A percentile compares a stretch with the other conserved stretches of the same genome.
Evolutionary conservation across 164 flowering plant genomes (phyloP).

Genomic region (Tinospora cordifolia): DNA sequence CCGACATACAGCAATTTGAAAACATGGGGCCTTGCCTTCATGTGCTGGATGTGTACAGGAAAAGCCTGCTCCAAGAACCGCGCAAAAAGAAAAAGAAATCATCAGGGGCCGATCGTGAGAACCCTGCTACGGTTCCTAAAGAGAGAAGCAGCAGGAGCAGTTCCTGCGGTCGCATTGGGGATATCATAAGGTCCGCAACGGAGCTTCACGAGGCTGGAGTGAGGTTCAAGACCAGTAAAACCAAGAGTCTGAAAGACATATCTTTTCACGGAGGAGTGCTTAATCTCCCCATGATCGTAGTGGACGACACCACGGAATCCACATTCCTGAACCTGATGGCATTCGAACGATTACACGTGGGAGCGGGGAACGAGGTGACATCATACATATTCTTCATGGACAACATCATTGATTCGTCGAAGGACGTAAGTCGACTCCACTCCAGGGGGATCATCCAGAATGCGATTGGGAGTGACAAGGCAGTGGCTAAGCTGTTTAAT

Average conservation of each 20-base stretch:
- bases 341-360: constrained; percentile 44
- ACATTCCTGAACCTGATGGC: constrained; percentile 50
- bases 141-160: neutral
- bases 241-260: constrained; percentile 34
- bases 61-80: constrained; percentile 25
- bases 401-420: constrained; percentile 39
- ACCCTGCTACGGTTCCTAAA: no score
- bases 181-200: constrained; percentile 20
- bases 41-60: constrained; percentile 32
- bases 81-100: neutral
- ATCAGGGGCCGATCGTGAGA: no score
- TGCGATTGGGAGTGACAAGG: constrained; percentile 50
- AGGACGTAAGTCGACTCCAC: constrained; percentile 38
- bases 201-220: constrained; percentile 53
- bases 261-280: constrained; percentile 39
- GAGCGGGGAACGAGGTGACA: constrained; percentile 45
- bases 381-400: constrained; percentile 53
- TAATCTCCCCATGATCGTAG: constrained; percentile 27
- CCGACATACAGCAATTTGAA: neutral
- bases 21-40: constrained; percentile 32
- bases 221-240: constrained; percentile 33
- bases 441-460: constrained; percentile 36
- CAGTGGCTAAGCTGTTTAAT: constrained; percentile 48
- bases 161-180: constrained; percentile 15
- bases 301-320: constrained; percentile 48